Evolutionary conservation across 2,329 filamentous ascomycete species (phyloP).

Genomic region (Ambrosiella beaveri): DNA sequence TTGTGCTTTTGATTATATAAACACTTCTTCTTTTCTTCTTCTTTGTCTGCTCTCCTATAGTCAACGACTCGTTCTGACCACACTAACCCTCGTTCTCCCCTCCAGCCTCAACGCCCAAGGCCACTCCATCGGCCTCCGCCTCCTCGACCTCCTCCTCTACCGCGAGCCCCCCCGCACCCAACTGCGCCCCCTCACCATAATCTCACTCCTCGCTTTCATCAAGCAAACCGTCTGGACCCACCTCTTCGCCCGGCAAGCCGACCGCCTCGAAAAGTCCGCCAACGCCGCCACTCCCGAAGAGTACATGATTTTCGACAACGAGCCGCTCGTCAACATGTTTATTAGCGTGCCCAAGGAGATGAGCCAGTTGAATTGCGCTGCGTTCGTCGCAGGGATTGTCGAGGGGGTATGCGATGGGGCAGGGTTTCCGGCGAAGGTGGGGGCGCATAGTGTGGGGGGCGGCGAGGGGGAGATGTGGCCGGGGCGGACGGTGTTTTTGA

Average conservation of each 20-base stretch:
- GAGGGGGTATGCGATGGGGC: slow-evolving; percentile 92
- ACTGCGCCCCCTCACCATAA: slow-evolving; percentile 68
- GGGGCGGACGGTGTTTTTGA: slow-evolving; percentile 83
- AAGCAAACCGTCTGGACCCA: slow-evolving; percentile 83
- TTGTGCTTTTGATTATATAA: too few species aligned
- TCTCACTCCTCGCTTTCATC: slow-evolving; percentile 86
- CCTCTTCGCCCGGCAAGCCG: slow-evolving; percentile 78
- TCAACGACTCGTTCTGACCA: background rate
- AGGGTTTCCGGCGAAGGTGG: slow-evolving; percentile 75
- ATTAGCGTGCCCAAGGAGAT: slow-evolving; percentile 89
- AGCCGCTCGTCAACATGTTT: slow-evolving; percentile 87
- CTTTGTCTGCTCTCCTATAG: background rate
- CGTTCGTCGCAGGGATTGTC: slow-evolving; percentile 85
- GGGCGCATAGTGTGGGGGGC: slow-evolving; percentile 52
- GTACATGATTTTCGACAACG: slow-evolving; percentile 99
- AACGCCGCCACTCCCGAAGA: slow-evolving; percentile 73
- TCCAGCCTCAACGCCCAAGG: slow-evolving; percentile 65
- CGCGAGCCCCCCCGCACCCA: slow-evolving; percentile 54
- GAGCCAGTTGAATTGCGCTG: slow-evolving; percentile 89
- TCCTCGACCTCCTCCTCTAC: slow-evolving; percentile 88
- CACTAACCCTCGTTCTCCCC: too few species aligned
- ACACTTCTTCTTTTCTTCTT: background rate
- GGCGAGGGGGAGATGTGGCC: slow-evolving; percentile 75
- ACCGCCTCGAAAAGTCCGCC: slow-evolving; percentile 77
- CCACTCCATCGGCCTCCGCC: slow-evolving; percentile 81